phyloP scores from a whole-genome alignment of 805 yeast genomes.

The Lipomyces spencermartinsiae region DNA sequence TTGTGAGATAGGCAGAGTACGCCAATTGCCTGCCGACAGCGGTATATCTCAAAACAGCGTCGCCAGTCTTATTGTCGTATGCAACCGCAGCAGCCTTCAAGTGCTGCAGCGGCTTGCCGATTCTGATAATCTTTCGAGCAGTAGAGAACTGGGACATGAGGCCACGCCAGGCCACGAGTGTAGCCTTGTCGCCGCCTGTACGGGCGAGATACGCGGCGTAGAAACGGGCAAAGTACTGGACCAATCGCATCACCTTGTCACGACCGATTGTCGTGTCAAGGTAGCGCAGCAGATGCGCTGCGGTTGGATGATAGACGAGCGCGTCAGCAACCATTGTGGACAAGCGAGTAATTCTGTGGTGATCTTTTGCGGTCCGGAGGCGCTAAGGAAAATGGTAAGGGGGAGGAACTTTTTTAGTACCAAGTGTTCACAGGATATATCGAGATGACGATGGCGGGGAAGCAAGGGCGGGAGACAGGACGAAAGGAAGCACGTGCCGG shows the following conservation, averaged over 20 bases:
- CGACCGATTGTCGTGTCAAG: slow-evolving; percentile 75
- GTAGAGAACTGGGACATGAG: slow-evolving; percentile 68
- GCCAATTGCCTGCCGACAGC: slow-evolving; percentile 47
- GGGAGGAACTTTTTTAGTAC: no score
- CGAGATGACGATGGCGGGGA: no score
- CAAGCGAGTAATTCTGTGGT: not conserved
- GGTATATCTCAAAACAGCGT: slow-evolving; percentile 58
- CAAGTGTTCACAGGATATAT: no score
- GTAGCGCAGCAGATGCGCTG: slow-evolving; percentile 64
- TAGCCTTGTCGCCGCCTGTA: slow-evolving; percentile 58
- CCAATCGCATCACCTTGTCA: slow-evolving; percentile 77
- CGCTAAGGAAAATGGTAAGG: not conserved
- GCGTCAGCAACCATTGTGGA: slow-evolving; percentile 67
- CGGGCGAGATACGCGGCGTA: slow-evolving; percentile 65
- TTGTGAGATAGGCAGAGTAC: slow-evolving; percentile 46
- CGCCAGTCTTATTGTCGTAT: slow-evolving; percentile 71
- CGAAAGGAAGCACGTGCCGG: no score
- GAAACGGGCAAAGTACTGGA: slow-evolving; percentile 82
- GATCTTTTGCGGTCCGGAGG: not conserved
- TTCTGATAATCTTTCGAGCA: slow-evolving; percentile 82
- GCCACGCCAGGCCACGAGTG: slow-evolving; percentile 57
- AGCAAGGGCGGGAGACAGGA: no score
- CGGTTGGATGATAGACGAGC: slow-evolving; percentile 74
- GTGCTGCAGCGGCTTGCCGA: slow-evolving; percentile 77
- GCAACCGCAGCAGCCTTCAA: slow-evolving; percentile 71